A percentile compares a stretch with the other conserved stretches of the same genome.
phyloP scores from a whole-genome alignment of 192 early-diverging fungal species.

The Chytriomyces confervae region DNA sequence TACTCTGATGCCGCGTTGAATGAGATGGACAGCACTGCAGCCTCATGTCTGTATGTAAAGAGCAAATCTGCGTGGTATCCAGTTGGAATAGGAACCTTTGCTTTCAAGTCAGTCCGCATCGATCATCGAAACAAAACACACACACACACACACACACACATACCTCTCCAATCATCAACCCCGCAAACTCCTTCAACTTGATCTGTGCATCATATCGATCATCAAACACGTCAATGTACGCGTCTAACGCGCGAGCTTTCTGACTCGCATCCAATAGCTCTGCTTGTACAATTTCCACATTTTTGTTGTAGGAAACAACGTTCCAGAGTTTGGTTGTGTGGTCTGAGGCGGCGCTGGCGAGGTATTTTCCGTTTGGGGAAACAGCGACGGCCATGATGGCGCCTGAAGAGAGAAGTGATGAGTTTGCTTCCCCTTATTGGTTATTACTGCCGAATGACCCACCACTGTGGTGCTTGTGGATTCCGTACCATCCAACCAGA shows the following conservation, averaged over 20 bases:
- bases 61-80: slow-evolving; percentile 64
- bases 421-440: no score
- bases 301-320: slow-evolving; percentile 56
- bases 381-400: slow-evolving; percentile 53
- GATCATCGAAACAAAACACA: no score
- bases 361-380: slow-evolving; percentile 50
- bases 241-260: slow-evolving; percentile 34
- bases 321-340: slow-evolving; percentile 66
- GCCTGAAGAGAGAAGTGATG: slow-evolving; percentile 37
- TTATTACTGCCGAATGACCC: no score
- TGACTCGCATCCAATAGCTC: slow-evolving; percentile 40
- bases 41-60: slow-evolving; percentile 63
- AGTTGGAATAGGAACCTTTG: slow-evolving; percentile 44
- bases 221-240: slow-evolving; percentile 49
- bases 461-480: slow-evolving; percentile 56
- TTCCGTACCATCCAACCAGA: slow-evolving; percentile 47
- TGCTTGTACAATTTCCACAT: slow-evolving; percentile 48
- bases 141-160: no score
- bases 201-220: slow-evolving; percentile 47
- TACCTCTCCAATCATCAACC: slow-evolving; percentile 52
- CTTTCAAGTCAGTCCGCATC: no score
- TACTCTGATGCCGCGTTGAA: slow-evolving; percentile 59
- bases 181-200: slow-evolving; percentile 37
- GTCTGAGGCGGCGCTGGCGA: slow-evolving; percentile 58
- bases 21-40: slow-evolving; percentile 50